phyloP scores from a whole-genome alignment of 805 yeast species.

The Teunomyces pallodes region DNA sequence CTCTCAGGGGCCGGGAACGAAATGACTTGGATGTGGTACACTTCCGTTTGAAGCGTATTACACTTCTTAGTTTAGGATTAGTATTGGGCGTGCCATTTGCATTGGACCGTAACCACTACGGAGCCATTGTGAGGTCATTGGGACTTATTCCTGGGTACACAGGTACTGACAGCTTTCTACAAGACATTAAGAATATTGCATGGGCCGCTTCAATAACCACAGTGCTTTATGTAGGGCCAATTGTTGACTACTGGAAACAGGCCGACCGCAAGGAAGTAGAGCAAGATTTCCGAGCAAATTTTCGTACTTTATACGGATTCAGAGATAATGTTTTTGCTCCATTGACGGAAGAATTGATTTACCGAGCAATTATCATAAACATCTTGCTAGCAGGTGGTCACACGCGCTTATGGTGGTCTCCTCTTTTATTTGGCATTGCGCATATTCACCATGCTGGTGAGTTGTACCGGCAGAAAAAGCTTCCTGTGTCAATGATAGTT shows the following conservation, averaged over 20 bases:
- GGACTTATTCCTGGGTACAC: constrained; percentile 40
- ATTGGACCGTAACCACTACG: constrained; percentile 13
- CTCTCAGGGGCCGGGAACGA: constrained; percentile 26
- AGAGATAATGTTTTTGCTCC: constrained; percentile 72
- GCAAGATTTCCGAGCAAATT: constrained; percentile 18
- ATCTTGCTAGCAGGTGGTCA: constrained; percentile 11
- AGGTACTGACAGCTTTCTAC: constrained; percentile 5
- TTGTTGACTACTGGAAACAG: constrained; percentile 12
- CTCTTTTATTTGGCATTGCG: constrained; percentile 71
- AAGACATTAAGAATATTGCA: constrained; percentile 13
- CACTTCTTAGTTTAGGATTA: constrained; percentile 27
- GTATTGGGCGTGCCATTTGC: constrained; percentile 29
- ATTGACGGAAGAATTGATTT: constrained; percentile 72
- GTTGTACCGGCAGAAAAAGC: constrained; percentile 25
- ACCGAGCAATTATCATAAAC: constrained; percentile 47
- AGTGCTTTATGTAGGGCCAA: constrained; percentile 19
- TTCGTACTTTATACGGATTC: constrained; percentile 37
- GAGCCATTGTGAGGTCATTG: constrained; percentile 12
- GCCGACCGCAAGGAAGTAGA: not conserved
- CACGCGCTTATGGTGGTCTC: constrained; percentile 34
- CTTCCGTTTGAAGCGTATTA: constrained; percentile 39
- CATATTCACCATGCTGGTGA: constrained; percentile 73
- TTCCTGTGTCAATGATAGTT: constrained; percentile 27
- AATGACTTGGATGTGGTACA: constrained; percentile 44
- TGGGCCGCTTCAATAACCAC: constrained; percentile 10